Evolutionary conservation across 78 protist species (phyloP), one percentile per base, ranked within the genome.

Genomic region (Dictyostelium purpureum): DNA sequence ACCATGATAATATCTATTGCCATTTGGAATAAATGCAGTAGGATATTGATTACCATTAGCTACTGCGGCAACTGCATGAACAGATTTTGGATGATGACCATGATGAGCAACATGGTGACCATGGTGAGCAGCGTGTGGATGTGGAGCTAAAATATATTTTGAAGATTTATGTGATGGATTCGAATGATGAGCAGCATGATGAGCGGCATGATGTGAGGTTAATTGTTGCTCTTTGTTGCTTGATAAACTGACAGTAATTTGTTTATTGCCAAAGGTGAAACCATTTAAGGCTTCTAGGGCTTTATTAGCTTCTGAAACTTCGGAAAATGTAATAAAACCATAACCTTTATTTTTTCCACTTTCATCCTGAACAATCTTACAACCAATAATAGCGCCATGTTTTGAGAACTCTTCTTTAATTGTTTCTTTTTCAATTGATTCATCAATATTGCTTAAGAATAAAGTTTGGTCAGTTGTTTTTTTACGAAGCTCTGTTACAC

Each of bases 371-470:
- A 88, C 96, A 24, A 95, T 94, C 77, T 94, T 95, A 87, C 90
- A 90, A 28, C 96, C 93, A 21, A 95, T 83, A 59, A 96, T 95
- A 31, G 78, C 89, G 6, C 98, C 98, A 38, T 95, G 89, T 38
- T 54, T 73, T 7, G 45, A 83, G 71, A 99, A 99, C 45, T 80
- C 85, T 28, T 82, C 65, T 56, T 95, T 75, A 31, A 99, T 94
- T 33, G 70, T 19, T 37, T 94, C 98, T 67, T 96, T 97, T 74
- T 91, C 94, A 38, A 97, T 35, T 37, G n/a, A n/a, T 67, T 96
- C 98, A 77, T 98, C 98, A n/a, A 99, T 95, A 90, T 97, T 96
- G 94, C 98, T 97, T 79, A 99, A 85, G 94, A 97, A 99, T 40
- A 98, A 87, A 92, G 97, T 98, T 77, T 56, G 57, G 37, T 94